A percentile compares a stretch with the other conserved stretches of the same genome.
These are phyloP conservation scores for Aegilops tauschii DNA, from an alignment of 176 grass and related monocot genomes.

Conservation along the genomic window DNA sequence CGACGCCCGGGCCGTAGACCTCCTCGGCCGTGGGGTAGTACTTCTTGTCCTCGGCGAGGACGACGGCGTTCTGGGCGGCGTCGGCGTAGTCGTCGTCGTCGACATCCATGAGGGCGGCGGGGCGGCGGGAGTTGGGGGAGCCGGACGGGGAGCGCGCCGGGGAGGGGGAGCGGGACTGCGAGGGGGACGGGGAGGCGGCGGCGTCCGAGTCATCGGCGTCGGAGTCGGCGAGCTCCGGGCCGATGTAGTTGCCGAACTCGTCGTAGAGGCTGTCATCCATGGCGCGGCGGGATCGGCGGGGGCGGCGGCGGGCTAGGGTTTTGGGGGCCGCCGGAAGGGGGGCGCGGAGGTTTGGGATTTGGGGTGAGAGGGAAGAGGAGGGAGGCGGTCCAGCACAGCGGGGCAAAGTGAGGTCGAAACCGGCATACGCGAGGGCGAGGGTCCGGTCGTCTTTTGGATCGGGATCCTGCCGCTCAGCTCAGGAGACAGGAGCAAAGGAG, in stretches of 20 bases:
- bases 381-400: neutral
- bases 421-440: neutral
- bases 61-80: conserved; percentile 55
- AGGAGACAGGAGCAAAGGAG: no score
- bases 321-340: conserved; percentile 16
- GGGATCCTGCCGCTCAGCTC: no score
- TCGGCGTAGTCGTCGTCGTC: conserved; percentile 58
- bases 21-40: conserved; percentile 99
- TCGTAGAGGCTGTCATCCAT: conserved; percentile 99
- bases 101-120: conserved; percentile 59
- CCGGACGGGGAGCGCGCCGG: conserved; percentile 44
- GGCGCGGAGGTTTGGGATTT: conserved; percentile 26
- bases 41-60: conserved; percentile 99
- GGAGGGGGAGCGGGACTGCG: conserved; percentile 44
- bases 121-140: conserved; percentile 30
- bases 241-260: conserved; percentile 99
- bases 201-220: conserved; percentile 59
- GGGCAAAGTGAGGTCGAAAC: neutral
- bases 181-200: conserved; percentile 42
- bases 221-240: conserved; percentile 83
- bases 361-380: neutral
- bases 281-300: conserved; percentile 6
- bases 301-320: conserved; percentile 37
- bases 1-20: conserved; percentile 89
- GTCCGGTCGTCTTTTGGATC: no score